phyloP scores from a whole-genome alignment of 192 early-diverging fungal genomes.

The Funneliformis geosporum region DNA sequence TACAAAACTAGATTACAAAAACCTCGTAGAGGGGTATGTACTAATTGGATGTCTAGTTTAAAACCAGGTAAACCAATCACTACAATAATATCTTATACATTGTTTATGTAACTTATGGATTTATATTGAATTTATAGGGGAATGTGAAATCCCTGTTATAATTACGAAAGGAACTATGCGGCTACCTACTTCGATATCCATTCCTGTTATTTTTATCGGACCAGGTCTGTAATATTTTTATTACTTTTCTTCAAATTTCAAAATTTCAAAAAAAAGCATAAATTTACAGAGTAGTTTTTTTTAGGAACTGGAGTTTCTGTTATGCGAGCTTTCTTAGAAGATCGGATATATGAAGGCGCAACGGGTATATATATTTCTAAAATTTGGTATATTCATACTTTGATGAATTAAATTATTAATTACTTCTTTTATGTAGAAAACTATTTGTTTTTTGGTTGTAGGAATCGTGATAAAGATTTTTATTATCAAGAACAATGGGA shows the following conservation, averaged over 20 bases:
- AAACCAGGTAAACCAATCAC: constrained; percentile 45
- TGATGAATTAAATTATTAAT: not conserved
- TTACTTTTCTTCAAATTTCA: not conserved
- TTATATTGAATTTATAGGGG: not conserved
- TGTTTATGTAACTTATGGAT: not conserved
- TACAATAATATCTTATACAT: constrained; percentile 12
- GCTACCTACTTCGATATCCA: constrained; percentile 52
- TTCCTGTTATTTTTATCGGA: constrained; percentile 80
- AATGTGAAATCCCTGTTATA: constrained; percentile 43
- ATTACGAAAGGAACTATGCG: constrained; percentile 68
- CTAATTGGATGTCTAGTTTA: constrained; percentile 66
- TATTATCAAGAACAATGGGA: constrained; percentile 73
- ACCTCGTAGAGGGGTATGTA: constrained; percentile 79
- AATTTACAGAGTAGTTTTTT: constrained; percentile 5
- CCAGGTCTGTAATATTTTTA: constrained; percentile 65
- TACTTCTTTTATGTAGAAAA: constrained; percentile 56
- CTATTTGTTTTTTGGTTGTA: constrained; percentile 83
- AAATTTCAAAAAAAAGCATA: not conserved
- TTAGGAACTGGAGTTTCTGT: constrained; percentile 89
- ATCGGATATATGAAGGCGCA: constrained; percentile 50
- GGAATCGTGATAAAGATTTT: constrained; percentile 71
- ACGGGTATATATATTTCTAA: constrained; percentile 41
- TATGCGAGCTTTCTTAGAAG: constrained; percentile 77
- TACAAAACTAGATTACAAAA: constrained; percentile 80
- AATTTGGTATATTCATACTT: not conserved